Percentiles rank a stretch among this genome's conserved stretches.
Conservation (phyloP, 208 protist species). For the Crithidia sp. region DNA sequence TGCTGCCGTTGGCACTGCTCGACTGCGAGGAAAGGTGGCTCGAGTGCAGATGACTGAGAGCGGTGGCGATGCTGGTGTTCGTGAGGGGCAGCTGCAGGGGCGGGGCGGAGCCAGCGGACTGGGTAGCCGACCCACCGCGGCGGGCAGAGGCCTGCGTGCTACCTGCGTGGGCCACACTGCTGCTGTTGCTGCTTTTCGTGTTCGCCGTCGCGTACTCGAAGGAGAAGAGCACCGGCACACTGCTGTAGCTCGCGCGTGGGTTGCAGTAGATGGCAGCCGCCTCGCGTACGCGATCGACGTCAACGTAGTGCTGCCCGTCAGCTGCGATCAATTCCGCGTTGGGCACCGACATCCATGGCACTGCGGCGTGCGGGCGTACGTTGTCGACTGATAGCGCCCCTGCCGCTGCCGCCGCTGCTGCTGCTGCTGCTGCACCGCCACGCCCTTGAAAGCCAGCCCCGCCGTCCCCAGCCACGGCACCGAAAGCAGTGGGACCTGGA, state of each 20-base stretch:
- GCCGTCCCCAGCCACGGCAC: not conserved
- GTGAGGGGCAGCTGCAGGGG: not conserved
- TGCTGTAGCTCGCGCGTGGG: not conserved
- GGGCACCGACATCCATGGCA: conserved; percentile 28
- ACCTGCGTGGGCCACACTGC: no score
- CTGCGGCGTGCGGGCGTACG: conserved; percentile 1
- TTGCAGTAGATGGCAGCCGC: not conserved
- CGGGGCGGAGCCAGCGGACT: not conserved
- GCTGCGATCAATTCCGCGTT: conserved; percentile 16
- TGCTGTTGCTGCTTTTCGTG: not conserved
- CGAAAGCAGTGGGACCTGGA: no score
- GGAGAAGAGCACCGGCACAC: conserved; percentile 7
- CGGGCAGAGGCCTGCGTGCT: not conserved
- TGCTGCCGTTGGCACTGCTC: conserved; percentile 24
- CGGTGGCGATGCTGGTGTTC: not conserved
- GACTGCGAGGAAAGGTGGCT: conserved; percentile 18
- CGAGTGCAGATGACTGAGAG: no score
- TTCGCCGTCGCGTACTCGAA: conserved; percentile 5
- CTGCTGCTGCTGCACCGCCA: not conserved
- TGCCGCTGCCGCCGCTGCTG: not conserved
- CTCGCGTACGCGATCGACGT: conserved; percentile 17
- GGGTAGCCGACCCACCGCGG: not conserved
- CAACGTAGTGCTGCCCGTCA: conserved; percentile 31
- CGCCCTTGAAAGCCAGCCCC: not conserved
- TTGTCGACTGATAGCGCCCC: not conserved